Conservation (phyloP, 2,329 filamentous ascomycete genomes). For the Cladosporium oxysporum region DNA sequence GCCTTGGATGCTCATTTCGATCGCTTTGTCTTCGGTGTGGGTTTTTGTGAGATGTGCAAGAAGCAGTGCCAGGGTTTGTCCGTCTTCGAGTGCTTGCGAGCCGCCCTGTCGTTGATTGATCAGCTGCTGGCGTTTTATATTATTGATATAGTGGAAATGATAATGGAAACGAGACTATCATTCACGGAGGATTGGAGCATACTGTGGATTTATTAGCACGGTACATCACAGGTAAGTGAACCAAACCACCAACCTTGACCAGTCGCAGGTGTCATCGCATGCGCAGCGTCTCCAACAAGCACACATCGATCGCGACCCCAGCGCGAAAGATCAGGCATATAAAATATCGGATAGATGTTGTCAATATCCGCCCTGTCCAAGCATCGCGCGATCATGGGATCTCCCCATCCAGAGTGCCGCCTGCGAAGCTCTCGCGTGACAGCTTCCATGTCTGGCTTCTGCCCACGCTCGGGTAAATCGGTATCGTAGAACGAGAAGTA, state of each 20-base stretch:
- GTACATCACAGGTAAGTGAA: neutral
- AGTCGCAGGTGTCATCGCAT: slow-evolving; percentile 40
- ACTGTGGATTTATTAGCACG: neutral
- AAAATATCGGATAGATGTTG: slow-evolving; percentile 42
- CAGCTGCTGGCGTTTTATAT: neutral
- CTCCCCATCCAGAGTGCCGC: slow-evolving; percentile 49
- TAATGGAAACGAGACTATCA: neutral
- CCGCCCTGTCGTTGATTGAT: neutral
- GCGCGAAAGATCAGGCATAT: slow-evolving; percentile 47
- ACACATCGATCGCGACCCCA: slow-evolving; percentile 37
- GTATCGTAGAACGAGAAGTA: slow-evolving; percentile 22
- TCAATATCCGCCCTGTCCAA: slow-evolving; percentile 43
- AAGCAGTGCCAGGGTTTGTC: slow-evolving; percentile 34
- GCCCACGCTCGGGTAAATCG: slow-evolving; percentile 5
- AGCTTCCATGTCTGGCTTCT: slow-evolving; percentile 17
- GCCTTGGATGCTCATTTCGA: slow-evolving; percentile 24
- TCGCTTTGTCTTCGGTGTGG: slow-evolving; percentile 20
- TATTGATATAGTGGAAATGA: neutral
- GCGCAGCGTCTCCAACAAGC: slow-evolving; percentile 42
- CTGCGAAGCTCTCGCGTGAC: slow-evolving; percentile 41
- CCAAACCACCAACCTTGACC: neutral
- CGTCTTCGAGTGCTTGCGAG: slow-evolving; percentile 12
- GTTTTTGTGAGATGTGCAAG: slow-evolving; percentile 16
- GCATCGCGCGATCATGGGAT: slow-evolving; percentile 41
- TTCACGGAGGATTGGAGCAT: neutral